Evolutionary conservation across 1,139 yeast species (phyloP).

Genomic region (Yarrowia galli): DNA sequence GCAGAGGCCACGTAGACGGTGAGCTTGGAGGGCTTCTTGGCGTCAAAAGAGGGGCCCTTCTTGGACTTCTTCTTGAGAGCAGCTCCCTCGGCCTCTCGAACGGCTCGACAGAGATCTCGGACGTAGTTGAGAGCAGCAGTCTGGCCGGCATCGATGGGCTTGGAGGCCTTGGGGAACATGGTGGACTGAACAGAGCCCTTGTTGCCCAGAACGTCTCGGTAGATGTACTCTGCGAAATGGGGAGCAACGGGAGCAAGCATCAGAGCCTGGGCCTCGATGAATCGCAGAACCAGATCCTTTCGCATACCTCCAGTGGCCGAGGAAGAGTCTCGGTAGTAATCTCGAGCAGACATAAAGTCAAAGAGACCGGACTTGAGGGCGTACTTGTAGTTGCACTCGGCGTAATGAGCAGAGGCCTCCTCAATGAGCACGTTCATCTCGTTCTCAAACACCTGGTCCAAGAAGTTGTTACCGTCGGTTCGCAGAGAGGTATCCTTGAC

Average conservation of each 20-base stretch:
- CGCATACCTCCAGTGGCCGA: conserved; percentile 73
- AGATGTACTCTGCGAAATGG: conserved; percentile 90
- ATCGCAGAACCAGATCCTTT: conserved; percentile 76
- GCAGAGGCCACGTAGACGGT: conserved; percentile 75
- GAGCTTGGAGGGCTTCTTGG: conserved; percentile 72
- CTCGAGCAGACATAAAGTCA: conserved; percentile 94
- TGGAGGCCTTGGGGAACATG: conserved; percentile 74
- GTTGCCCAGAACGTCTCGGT: conserved; percentile 77
- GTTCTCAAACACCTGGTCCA: conserved; percentile 88
- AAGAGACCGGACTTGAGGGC: conserved; percentile 92
- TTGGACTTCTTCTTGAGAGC: conserved; percentile 92
- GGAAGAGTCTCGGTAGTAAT: conserved; percentile 88
- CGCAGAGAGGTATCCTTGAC: conserved; percentile 64
- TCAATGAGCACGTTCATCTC: conserved; percentile 88
- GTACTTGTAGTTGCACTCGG: conserved; percentile 78
- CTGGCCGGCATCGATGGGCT: conserved; percentile 67
- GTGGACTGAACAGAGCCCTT: conserved; percentile 70
- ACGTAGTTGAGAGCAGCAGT: conserved; percentile 78
- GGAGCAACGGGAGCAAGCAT: conserved; percentile 93
- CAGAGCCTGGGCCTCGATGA: conserved; percentile 84
- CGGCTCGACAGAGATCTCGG: conserved; percentile 75
- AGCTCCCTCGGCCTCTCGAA: conserved; percentile 92
- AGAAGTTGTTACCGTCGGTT: conserved; percentile 61
- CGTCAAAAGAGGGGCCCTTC: conserved; percentile 73
- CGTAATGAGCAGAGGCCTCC: conserved; percentile 73